A percentile compares a stretch with the other conserved stretches of the same genome.
Conservation (phyloP, 768 basidiomycete genomes). For the Rhodosporidiobolus sp. region DNA sequence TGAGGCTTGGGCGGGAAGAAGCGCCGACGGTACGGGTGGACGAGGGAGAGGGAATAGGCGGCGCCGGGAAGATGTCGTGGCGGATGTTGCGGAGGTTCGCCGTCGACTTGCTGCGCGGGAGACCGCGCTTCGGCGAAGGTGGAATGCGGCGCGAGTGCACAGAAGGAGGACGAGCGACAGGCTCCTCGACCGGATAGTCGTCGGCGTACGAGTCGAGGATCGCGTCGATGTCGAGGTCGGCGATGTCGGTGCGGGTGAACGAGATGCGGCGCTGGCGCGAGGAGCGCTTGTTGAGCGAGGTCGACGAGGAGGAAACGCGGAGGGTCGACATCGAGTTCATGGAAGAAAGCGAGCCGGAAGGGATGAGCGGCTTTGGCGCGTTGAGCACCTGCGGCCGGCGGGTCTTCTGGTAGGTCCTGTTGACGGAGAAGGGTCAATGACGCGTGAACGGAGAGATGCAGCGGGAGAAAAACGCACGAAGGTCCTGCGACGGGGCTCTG, state of each 20-base stretch:
- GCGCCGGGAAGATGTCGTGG: slow-evolving; percentile 4
- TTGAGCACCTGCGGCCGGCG: neutral
- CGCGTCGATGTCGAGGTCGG: slow-evolving; percentile 35
- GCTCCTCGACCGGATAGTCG: neutral
- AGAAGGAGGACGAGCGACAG: neutral
- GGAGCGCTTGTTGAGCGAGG: neutral
- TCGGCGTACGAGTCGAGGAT: slow-evolving; percentile 27
- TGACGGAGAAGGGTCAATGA: too few relatives aligned
- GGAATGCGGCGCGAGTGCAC: neutral
- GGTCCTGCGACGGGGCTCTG: neutral
- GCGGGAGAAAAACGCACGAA: neutral
- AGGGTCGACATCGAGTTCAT: neutral
- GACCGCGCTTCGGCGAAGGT: neutral
- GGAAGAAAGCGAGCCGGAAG: neutral
- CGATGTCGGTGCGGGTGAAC: slow-evolving; percentile 22
- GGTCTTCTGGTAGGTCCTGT: too few relatives aligned
- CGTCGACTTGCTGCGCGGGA: neutral
- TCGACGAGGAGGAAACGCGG: neutral
- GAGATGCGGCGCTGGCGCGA: slow-evolving; percentile 14
- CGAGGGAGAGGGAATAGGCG: neutral
- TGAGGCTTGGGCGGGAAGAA: neutral
- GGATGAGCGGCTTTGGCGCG: neutral
- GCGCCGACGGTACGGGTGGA: neutral
- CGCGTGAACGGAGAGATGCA: neutral
- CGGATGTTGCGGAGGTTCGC: slow-evolving; percentile 2